These are phyloP conservation scores for Lantana camara DNA, from an alignment of 257 asterid species.

Conservation along the genomic window DNA sequence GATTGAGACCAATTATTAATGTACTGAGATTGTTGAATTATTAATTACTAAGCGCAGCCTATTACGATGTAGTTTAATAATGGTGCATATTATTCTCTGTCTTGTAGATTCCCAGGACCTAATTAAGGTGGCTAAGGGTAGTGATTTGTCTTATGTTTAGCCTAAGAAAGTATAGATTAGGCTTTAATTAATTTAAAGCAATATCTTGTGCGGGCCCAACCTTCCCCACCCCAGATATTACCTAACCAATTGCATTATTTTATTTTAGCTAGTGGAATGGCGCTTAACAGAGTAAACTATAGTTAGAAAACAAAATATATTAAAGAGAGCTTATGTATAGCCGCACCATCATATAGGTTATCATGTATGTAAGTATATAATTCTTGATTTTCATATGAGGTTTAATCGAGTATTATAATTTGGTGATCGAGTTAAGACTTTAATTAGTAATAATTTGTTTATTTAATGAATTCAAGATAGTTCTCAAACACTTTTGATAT, in stretches of 20 bases:
- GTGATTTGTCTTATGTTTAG: neutral
- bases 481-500: no score
- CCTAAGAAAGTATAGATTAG: neutral
- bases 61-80: neutral
- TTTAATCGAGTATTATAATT: neutral
- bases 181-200: neutral
- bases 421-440: no score
- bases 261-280: neutral
- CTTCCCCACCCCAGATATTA: neutral
- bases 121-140: neutral
- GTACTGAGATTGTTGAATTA: no score
- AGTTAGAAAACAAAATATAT: neutral
- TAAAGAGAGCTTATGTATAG: neutral
- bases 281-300: neutral
- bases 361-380: no score
- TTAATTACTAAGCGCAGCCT: no score
- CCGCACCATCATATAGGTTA: neutral
- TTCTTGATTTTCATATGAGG: neutral
- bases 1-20: no score
- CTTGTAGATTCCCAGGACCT: neutral
- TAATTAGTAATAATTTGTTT: no score
- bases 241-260: neutral
- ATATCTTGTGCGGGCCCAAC: neutral
- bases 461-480: no score
- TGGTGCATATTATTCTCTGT: neutral